Evolutionary conservation across 768 basidiomycete genomes (phyloP), one percentile per base, ranked within the genome.

Genomic region (Chiua virens): DNA sequence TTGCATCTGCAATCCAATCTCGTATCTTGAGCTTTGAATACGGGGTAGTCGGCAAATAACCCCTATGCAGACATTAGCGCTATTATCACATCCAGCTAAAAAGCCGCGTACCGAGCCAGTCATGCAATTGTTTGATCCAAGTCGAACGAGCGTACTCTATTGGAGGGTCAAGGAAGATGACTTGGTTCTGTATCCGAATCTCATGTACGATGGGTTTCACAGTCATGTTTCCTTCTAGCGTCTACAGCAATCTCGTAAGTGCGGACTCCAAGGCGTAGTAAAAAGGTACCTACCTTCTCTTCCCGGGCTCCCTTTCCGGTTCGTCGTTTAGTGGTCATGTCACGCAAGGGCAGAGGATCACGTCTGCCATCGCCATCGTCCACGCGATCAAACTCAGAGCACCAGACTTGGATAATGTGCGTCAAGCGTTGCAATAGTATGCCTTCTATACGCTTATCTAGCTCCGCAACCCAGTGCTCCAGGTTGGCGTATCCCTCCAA

Each of bases 111-210:
- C 90, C 91, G 14, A 98, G 75, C 86, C 92, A 92, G 52, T 88
- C 86, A 60, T 98, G 95, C 54, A 97, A 71, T 65, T 95, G 89
- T 40, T 79, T 80, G 53, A 95, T 80, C 95, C 95, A 98, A 9
- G 81, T 87, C 44, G 88, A 83, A 37, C 95, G 83, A 0, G 96
- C 93, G 60, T 90, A 83, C 68, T 98, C 96, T 73, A 98, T 92
- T 52, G 97, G 97, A 23, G 97, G 97, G 67, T 98, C 96, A 45
- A 98, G 78, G 75, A 97, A 98, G 69, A 99, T 98, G 56, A 98
- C 92, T 67, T 99, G 97, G 66, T 99, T 97, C 65, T 95, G 90
- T 79, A 98, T 98, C 71, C 95, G 83, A 56, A 98, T 90, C 68
- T 98, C 96, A 68, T 98, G 95, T 8, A 96, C 79, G 50, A 97